Conservation (phyloP, 2,329 filamentous ascomycete genomes). For the Ophiocordyceps camponoti-rufipedis region DNA sequence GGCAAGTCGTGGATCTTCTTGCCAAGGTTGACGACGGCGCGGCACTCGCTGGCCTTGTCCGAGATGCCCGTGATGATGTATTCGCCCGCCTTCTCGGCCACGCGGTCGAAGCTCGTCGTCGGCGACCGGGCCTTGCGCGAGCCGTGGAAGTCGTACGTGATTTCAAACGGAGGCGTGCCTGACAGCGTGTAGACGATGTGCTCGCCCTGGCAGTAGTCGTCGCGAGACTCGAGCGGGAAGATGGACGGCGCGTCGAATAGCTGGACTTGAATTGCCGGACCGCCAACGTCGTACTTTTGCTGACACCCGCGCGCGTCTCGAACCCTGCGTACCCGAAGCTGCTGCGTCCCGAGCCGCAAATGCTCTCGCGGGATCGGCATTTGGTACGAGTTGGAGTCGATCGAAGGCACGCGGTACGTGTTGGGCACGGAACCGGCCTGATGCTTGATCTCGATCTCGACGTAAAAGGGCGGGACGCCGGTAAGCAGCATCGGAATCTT, state of each 20-base stretch:
- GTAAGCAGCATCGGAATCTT: constrained; percentile 73
- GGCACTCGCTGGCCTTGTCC: constrained; percentile 78
- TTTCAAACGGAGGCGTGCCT: constrained; percentile 79
- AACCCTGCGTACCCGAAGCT: constrained; percentile 76
- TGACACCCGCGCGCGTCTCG: constrained; percentile 78
- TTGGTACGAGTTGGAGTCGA: constrained; percentile 54
- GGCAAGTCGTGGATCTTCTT: constrained; percentile 86
- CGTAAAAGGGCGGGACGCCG: constrained; percentile 69
- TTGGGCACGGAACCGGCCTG: constrained; percentile 66
- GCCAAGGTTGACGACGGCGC: constrained; percentile 56
- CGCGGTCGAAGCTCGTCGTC: constrained; percentile 75
- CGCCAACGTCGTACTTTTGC: constrained; percentile 50
- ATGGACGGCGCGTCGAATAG: constrained; percentile 89
- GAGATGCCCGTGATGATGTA: constrained; percentile 77
- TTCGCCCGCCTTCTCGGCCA: constrained; percentile 77
- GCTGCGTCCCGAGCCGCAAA: constrained; percentile 75
- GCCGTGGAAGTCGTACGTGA: constrained; percentile 79
- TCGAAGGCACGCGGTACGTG: constrained; percentile 62
- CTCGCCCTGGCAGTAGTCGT: constrained; percentile 90
- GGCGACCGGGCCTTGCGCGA: constrained; percentile 61
- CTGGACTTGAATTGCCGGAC: constrained; percentile 70
- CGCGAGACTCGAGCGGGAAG: constrained; percentile 65
- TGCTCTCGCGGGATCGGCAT: constrained; percentile 73
- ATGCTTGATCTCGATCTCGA: constrained; percentile 89
- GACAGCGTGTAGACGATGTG: constrained; percentile 82